Percentiles rank a stretch among this genome's conserved stretches.
These are phyloP conservation scores for Asterella californica DNA, from an alignment of 225 moss, liverwort and hornwort species.

Conservation along the genomic window DNA sequence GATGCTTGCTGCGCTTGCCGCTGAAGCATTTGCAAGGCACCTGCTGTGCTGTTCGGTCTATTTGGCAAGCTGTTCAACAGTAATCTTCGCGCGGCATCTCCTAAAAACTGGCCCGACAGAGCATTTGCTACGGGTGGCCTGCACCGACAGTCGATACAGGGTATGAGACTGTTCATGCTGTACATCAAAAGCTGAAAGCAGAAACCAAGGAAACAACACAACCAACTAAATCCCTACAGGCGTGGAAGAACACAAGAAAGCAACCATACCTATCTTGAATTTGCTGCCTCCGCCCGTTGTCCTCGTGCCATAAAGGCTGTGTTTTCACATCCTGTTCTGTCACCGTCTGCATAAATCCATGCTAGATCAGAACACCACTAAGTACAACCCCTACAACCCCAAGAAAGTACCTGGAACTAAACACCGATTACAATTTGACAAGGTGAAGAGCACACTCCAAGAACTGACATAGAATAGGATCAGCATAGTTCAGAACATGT, in stretches of 20 bases:
- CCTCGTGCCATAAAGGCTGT: conserved; percentile 96
- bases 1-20: conserved; percentile 37
- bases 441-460: too few species aligned
- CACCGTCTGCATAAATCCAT: conserved; percentile 56
- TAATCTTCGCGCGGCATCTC: conserved; percentile 53
- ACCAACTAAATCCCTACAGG: neutral
- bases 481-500: too few species aligned
- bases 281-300: conserved; percentile 67
- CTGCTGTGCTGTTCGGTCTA: conserved; percentile 32
- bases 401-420: too few species aligned
- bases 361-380: neutral
- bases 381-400: neutral
- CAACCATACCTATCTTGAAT: conserved; percentile 48
- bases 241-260: neutral
- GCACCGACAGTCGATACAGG: conserved; percentile 8
- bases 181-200: neutral
- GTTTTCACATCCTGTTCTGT: conserved; percentile 82
- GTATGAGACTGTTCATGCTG: neutral
- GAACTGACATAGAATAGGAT: too few species aligned
- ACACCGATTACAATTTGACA: too few species aligned
- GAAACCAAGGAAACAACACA: neutral
- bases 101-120: conserved; percentile 40
- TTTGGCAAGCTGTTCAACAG: conserved; percentile 36
- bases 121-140: conserved; percentile 52
- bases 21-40: conserved; percentile 41